Conservation (phyloP, 805 yeast genomes). For the Saturnispora zaruensis region DNA sequence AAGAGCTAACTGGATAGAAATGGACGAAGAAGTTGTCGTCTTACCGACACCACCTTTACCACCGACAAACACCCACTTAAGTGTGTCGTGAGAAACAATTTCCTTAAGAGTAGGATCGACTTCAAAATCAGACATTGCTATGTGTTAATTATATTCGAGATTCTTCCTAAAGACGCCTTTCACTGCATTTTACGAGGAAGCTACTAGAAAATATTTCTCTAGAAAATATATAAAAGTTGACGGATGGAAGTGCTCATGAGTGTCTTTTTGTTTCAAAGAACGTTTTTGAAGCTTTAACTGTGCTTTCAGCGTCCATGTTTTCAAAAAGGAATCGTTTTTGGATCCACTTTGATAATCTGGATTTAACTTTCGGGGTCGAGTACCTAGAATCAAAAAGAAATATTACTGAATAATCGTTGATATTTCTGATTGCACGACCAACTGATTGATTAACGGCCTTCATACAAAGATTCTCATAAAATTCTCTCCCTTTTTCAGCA, state of each 20-base stretch:
- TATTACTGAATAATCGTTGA: constrained; percentile 70
- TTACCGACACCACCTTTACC: constrained; percentile 99
- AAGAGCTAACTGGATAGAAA: constrained; percentile 88
- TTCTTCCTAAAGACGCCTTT: constrained; percentile 11
- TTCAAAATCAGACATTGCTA: constrained; percentile 39
- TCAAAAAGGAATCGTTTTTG: constrained; percentile 27
- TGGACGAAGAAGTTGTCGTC: constrained; percentile 92
- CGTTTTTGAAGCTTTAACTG: not conserved
- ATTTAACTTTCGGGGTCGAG: constrained; percentile 32
- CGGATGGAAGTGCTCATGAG: not conserved
- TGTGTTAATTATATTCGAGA: constrained; percentile 37
- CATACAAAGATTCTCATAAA: constrained; percentile 81
- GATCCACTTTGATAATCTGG: constrained; percentile 72
- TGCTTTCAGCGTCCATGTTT: constrained; percentile 1
- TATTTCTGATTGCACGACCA: constrained; percentile 85
- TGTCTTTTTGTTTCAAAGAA: constrained; percentile 7
- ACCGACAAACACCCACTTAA: constrained; percentile 97
- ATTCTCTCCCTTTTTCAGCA: constrained; percentile 39
- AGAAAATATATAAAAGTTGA: not conserved
- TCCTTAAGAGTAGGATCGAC: constrained; percentile 68
- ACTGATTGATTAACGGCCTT: constrained; percentile 86
- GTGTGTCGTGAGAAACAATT: constrained; percentile 50
- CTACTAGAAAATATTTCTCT: not conserved
- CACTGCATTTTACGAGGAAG: not conserved
- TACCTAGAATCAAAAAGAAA: constrained; percentile 65